Percentiles rank a stretch among this genome's conserved stretches.
These are phyloP conservation scores for Terfezia boudieri DNA, from an alignment of 495 filamentous ascomycete species.

Conservation along the genomic window DNA sequence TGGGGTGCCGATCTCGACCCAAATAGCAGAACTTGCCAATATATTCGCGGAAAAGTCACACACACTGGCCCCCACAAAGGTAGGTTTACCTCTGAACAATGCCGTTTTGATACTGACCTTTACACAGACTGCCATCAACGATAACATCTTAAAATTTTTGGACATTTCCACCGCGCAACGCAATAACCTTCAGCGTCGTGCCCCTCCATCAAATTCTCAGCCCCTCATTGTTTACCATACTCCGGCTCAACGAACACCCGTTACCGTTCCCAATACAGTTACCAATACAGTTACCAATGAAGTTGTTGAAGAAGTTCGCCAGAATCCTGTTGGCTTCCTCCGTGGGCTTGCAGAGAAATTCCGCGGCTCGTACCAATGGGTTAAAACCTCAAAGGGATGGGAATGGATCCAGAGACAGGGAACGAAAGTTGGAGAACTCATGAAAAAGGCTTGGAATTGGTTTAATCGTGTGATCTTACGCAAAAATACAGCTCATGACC, in stretches of 20 bases:
- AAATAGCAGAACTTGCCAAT: too few relatives aligned
- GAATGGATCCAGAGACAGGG: not conserved
- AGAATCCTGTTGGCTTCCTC: not conserved
- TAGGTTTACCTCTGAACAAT: too few relatives aligned
- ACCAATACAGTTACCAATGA: not conserved
- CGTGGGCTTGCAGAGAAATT: not conserved
- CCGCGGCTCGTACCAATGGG: not conserved
- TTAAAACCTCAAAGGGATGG: not conserved
- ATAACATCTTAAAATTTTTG: not conserved
- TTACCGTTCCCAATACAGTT: too few relatives aligned
- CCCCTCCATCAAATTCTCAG: not conserved
- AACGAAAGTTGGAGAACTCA: not conserved
- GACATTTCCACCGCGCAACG: not conserved
- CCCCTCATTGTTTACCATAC: not conserved
- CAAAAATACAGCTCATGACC: too few relatives aligned
- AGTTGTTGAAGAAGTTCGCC: not conserved
- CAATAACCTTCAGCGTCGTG: not conserved
- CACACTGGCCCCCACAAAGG: too few relatives aligned
- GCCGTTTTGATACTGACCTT: too few relatives aligned
- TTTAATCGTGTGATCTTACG: not conserved
- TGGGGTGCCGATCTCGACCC: too few relatives aligned
- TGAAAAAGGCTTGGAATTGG: not conserved
- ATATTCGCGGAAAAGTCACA: too few relatives aligned
- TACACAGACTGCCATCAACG: too few relatives aligned
- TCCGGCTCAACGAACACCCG: not conserved